Percentiles rank a stretch among this genome's conserved stretches.
Conservation (phyloP, 169 alveolate genomes). For the Miamiensis avidus region DNA sequence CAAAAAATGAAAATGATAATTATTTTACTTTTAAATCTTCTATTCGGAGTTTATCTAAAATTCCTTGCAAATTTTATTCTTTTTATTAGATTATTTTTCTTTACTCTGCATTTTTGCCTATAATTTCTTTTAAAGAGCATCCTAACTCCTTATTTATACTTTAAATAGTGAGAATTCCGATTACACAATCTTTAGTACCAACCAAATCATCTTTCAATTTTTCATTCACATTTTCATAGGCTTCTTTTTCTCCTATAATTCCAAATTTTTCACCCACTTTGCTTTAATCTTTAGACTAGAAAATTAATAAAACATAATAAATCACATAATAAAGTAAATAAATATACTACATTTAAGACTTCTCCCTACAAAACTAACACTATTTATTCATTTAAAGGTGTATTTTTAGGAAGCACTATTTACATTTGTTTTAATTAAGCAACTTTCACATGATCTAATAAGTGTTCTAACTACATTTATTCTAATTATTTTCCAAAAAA, state of each 20-base stretch:
- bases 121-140: slow-evolving; percentile 15
- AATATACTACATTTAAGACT: no score
- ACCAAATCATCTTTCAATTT: background rate
- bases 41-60: slow-evolving; percentile 21
- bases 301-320: slow-evolving; percentile 27
- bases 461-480: slow-evolving; percentile 22
- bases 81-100: slow-evolving; percentile 9
- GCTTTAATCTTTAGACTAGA: slow-evolving; percentile 33
- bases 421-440: background rate
- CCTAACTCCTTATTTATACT: background rate
- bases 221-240: background rate
- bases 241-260: slow-evolving; percentile 17
- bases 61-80: slow-evolving; percentile 20
- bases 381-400: background rate
- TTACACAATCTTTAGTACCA: slow-evolving; percentile 3
- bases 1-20: slow-evolving; percentile 26
- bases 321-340: no score
- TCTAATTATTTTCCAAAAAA: slow-evolving; percentile 9
- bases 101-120: slow-evolving; percentile 18
- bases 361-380: slow-evolving; percentile 23
- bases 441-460: slow-evolving; percentile 14
- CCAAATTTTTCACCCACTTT: slow-evolving; percentile 24
- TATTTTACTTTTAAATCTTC: slow-evolving; percentile 30
- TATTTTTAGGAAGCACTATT: slow-evolving; percentile 14
- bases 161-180: background rate